Conservation (phyloP, 441 rosid species). For the Erodium texanum region DNA sequence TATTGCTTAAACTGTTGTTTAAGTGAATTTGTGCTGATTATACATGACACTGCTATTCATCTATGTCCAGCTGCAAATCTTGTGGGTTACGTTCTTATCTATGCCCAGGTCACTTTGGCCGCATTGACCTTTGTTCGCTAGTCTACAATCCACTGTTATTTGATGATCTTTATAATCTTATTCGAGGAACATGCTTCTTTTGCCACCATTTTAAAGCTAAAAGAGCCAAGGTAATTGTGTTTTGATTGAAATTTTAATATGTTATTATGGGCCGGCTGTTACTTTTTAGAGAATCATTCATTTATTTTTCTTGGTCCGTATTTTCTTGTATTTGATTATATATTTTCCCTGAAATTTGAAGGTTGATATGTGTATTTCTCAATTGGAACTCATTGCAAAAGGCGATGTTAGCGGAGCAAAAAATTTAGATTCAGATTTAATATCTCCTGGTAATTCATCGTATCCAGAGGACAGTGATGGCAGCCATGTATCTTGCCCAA, state of each 20-base stretch:
- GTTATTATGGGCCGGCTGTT: neutral
- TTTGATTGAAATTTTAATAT: slow-evolving; percentile 8
- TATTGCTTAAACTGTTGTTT: neutral
- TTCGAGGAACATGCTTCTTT: slow-evolving; percentile 59
- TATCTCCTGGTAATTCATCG: slow-evolving; percentile 20
- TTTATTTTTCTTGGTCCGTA: slow-evolving; percentile 5
- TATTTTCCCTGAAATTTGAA: slow-evolving; percentile 18
- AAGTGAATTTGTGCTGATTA: neutral
- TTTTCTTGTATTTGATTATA: neutral
- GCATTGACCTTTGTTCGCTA: slow-evolving; percentile 62
- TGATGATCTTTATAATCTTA: slow-evolving; percentile 43
- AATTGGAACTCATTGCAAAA: slow-evolving; percentile 66
- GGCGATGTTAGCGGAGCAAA: slow-evolving; percentile 76
- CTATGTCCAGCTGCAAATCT: slow-evolving; percentile 59
- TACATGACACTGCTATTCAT: slow-evolving; percentile 4
- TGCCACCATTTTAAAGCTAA: slow-evolving; percentile 52
- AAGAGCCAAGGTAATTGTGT: slow-evolving; percentile 34
- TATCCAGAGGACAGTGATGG: slow-evolving; percentile 33
- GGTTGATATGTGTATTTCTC: slow-evolving; percentile 55
- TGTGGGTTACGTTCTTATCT: slow-evolving; percentile 50
- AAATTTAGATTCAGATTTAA: slow-evolving; percentile 32
- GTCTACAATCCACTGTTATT: slow-evolving; percentile 81
- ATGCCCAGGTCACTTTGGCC: slow-evolving; percentile 98
- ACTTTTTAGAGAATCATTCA: slow-evolving; percentile 1
- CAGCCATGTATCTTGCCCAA: slow-evolving; percentile 35